A percentile compares a stretch with the other conserved stretches of the same genome.
phyloP scores from a whole-genome alignment of 2,329 filamentous ascomycete species.

The Trichoderma pleuroti region DNA sequence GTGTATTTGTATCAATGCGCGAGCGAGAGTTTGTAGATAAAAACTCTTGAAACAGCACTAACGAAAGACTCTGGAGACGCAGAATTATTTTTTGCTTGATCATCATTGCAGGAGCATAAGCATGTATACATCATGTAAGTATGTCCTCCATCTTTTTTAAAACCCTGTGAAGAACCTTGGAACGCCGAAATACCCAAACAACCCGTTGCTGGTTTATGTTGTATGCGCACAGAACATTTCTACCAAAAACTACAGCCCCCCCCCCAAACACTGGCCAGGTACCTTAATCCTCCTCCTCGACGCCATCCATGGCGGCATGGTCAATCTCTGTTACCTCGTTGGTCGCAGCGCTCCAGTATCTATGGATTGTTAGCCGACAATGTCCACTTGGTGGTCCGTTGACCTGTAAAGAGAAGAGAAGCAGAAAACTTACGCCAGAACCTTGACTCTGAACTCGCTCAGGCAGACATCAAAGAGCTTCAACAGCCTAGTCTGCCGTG shows the following conservation, averaged over 20 bases:
- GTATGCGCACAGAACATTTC: conserved; percentile 30
- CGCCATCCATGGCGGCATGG: conserved; percentile 38
- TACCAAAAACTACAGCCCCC: conserved; percentile 18
- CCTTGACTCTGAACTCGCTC: conserved; percentile 81
- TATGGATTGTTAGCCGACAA: conserved; percentile 25
- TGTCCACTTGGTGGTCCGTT: background rate
- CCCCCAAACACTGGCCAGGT: conserved; percentile 4
- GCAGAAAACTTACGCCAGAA: conserved; percentile 61
- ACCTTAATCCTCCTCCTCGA: conserved; percentile 25
- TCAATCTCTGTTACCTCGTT: conserved; percentile 57
- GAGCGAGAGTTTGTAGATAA: background rate
- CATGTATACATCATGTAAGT: conserved; percentile 19
- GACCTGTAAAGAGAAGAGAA: background rate
- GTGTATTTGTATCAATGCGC: background rate
- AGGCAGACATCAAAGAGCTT: conserved; percentile 91
- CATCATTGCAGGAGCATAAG: conserved; percentile 30
- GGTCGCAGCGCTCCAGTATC: conserved; percentile 60
- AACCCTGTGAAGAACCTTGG: conserved; percentile 30
- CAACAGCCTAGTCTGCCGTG: conserved; percentile 85
- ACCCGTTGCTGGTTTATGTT: conserved; percentile 36
- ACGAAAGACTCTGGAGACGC: background rate
- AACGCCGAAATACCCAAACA: conserved; percentile 35
- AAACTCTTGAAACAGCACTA: background rate
- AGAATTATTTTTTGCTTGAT: conserved; percentile 20
- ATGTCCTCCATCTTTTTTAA: conserved; percentile 26